Percentiles rank a stretch among this genome's conserved stretches.
Conservation (phyloP, 176 grass and related monocot species). For the Oryza rufipogon region DNA sequence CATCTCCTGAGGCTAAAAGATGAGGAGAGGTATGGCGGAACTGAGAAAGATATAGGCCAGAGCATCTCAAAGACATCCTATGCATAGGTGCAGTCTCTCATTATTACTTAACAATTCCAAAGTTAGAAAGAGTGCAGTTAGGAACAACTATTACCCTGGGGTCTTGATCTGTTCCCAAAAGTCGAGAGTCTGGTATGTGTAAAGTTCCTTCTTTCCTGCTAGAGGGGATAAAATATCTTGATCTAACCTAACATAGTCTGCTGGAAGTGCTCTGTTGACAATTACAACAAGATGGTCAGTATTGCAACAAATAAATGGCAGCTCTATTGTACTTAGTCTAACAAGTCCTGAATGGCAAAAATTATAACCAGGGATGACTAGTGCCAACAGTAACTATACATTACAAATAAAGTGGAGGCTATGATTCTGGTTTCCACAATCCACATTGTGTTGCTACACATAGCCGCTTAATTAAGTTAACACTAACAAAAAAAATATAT, state of each 20-base stretch:
- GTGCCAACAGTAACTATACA: neutral
- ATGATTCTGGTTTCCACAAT: conserved; percentile 11
- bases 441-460: neutral
- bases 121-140: conserved; percentile 1
- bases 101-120: conserved; percentile 26
- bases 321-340: neutral
- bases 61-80: conserved; percentile 99
- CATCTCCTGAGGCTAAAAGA: conserved; percentile 86
- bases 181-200: conserved; percentile 89
- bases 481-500: neutral
- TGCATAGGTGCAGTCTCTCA: conserved; percentile 23
- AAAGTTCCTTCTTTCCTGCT: conserved; percentile 96
- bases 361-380: neutral
- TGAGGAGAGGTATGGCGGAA: conserved; percentile 73
- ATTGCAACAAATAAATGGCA: neutral
- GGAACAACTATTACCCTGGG: conserved; percentile 68
- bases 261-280: conserved; percentile 84
- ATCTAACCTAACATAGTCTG: conserved; percentile 98
- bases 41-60: conserved; percentile 87
- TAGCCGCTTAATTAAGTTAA: neutral
- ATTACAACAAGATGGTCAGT: conserved; percentile 23
- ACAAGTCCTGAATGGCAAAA: neutral
- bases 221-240: conserved; percentile 98
- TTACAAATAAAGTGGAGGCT: neutral
- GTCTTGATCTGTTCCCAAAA: conserved; percentile 99